Evolutionary conservation across 768 basidiomycete species (phyloP), one percentile per base, ranked within the genome.

Genomic region (Termitomyces sp.): DNA sequence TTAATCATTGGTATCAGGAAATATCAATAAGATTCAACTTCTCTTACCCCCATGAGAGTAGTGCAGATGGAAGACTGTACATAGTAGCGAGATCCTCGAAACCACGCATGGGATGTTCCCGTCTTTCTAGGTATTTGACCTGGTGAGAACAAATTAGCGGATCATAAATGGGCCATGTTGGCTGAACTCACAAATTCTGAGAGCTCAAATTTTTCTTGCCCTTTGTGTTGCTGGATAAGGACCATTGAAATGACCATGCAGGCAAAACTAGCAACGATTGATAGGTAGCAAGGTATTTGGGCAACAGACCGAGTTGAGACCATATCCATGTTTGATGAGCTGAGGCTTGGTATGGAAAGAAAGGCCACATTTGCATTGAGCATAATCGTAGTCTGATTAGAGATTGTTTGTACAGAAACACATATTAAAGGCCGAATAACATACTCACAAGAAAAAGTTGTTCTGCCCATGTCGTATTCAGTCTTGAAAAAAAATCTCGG

Each of bases 51-150:
- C 52, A 53, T 16, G 25, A 22, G 15, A 53, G 52, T 22, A 53
- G 31, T n/a, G 52, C 52, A 22, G 42, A 53, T 9, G 52, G 52
- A 3, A 45, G 43, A 18, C 52, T 53, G 22, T 36, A 53, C 10
- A 53, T 18, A 25, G 15, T 23, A 25, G 52, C 52, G 16, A 53
- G 43, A 18, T 38, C 18, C 25, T 53, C 52, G 12, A 53, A 53
- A 7, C 52, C 35, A 13, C 43, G 52, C 2, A 23, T 23, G 1
- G 23, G 13, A n/a, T 45, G 33, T 22, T 38, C n/a, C 11, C 18
- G 35, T 27, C 15, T 25, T 9, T 0, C 15, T 20, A 45, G 35
- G 20, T 38, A 45, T 16, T 13, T n/a, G 23, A 40, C 15, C 18
- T 38, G 23, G 29, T 27, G 27, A 20, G 27, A 29, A 16, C n/a